These are phyloP conservation scores for Neoscytalidium dimidiatum DNA, from an alignment of 2,329 filamentous ascomycete species.

Conservation along the genomic window DNA sequence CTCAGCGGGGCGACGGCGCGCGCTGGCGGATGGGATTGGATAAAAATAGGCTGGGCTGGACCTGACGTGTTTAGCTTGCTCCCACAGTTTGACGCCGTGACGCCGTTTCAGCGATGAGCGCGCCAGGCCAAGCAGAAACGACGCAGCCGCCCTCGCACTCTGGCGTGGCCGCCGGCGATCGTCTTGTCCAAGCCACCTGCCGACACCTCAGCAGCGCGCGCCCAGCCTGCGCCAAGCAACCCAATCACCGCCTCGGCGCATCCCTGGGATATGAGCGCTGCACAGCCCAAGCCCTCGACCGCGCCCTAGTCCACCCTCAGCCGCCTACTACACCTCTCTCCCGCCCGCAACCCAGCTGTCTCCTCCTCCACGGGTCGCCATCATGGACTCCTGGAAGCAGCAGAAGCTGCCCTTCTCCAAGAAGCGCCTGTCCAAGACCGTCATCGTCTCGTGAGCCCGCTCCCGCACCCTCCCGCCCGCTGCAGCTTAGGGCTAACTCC, in stretches of 20 bases:
- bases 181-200: slow-evolving; percentile 3
- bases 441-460: slow-evolving; percentile 53
- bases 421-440: slow-evolving; percentile 51
- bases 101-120: slow-evolving; percentile 10
- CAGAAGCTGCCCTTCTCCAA: slow-evolving; percentile 57
- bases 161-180: slow-evolving; percentile 1
- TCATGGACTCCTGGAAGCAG: slow-evolving; percentile 23
- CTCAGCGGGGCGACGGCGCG: slow-evolving; percentile 1
- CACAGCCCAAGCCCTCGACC: not conserved
- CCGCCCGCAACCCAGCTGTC: too few species aligned
- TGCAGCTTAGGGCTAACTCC: slow-evolving; percentile 26
- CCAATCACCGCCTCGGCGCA: slow-evolving; percentile 18
- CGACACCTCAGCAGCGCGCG: slow-evolving; percentile 17
- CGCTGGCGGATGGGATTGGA: not conserved
- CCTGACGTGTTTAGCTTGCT: not conserved
- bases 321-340: too few species aligned
- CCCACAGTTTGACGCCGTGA: not conserved
- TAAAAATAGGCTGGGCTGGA: not conserved
- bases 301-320: not conserved
- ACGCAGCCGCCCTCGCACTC: not conserved
- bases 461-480: slow-evolving; percentile 20
- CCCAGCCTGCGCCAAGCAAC: slow-evolving; percentile 13
- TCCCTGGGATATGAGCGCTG: slow-evolving; percentile 18
- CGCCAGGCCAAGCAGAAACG: slow-evolving; percentile 9
- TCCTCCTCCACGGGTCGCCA: slow-evolving; percentile 1